Evolutionary conservation across 148 eudicot genomes (phyloP).

Genomic region (Amaranthus hypochondriacus): DNA sequence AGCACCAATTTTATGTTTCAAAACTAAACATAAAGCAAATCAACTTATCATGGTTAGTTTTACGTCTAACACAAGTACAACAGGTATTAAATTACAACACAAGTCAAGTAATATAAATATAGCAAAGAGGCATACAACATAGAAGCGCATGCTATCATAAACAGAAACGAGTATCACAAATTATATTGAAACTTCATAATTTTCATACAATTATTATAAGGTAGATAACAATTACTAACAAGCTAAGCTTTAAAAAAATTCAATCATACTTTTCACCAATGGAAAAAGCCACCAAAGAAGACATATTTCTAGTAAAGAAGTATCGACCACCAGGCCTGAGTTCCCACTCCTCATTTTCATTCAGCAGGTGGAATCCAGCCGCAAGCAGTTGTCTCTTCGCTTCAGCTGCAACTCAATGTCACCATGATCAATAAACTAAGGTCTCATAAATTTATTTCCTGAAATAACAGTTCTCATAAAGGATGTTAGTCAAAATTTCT

Average conservation of each 20-base stretch:
- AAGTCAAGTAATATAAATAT: not conserved
- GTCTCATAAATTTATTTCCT: not conserved
- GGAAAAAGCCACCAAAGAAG: slow-evolving; percentile 92
- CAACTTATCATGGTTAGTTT: not conserved
- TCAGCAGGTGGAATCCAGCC: slow-evolving; percentile 83
- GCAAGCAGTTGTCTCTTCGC: slow-evolving; percentile 77
- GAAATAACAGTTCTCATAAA: not conserved
- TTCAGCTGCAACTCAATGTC: slow-evolving; percentile 59
- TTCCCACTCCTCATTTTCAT: slow-evolving; percentile 88
- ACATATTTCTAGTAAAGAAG: slow-evolving; percentile 94
- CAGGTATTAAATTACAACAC: not conserved
- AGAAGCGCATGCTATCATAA: not conserved
- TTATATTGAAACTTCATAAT: not conserved
- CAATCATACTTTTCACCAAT: slow-evolving; percentile 80
- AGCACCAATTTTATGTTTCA: not conserved
- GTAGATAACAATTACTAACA: not conserved
- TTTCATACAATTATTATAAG: not conserved
- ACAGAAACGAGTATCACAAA: not conserved
- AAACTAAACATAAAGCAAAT: not conserved
- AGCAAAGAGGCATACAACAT: not conserved
- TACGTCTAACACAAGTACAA: not conserved
- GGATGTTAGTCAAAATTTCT: too few species aligned
- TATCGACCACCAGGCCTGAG: slow-evolving; percentile 96
- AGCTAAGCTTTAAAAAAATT: slow-evolving; percentile 1
- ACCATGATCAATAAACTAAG: slow-evolving; percentile 6